Conservation (phyloP, 495 filamentous ascomycete species). For the Clavariopsis aquatica region DNA sequence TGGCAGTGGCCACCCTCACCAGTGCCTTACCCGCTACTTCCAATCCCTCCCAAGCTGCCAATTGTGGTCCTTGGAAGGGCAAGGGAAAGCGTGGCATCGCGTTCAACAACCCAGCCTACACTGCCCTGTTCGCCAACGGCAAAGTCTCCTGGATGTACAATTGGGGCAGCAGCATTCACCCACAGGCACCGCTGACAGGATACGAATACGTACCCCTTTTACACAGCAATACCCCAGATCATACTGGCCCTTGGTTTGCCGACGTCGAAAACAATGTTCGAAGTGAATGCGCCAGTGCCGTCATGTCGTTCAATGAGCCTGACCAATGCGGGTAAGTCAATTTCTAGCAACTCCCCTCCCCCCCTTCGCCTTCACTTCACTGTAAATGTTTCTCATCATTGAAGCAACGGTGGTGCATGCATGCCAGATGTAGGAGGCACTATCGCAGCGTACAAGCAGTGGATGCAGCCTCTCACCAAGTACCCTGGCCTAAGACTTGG, state of each 20-base stretch:
- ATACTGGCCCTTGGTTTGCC: constrained; percentile 1
- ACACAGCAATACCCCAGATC: not conserved
- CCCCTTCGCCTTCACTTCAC: not conserved
- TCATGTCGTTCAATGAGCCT: constrained; percentile 25
- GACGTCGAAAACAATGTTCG: not conserved
- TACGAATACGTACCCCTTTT: constrained; percentile 29
- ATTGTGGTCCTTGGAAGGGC: not conserved
- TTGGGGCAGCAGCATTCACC: constrained; percentile 9
- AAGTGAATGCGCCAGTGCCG: not conserved
- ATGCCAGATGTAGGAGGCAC: constrained; percentile 10
- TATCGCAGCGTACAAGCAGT: not conserved
- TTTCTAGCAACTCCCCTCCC: not conserved
- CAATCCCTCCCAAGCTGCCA: not conserved
- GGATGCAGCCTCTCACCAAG: constrained; percentile 10
- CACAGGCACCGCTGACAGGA: constrained; percentile 31
- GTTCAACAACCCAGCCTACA: constrained; percentile 12
- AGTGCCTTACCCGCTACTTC: not conserved
- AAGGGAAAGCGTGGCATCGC: constrained; percentile 26
- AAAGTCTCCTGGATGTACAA: constrained; percentile 32
- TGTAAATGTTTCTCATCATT: constrained; percentile 47
- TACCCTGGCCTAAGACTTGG: constrained; percentile 14
- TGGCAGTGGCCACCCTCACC: not conserved
- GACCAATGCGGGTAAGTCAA: constrained; percentile 27
- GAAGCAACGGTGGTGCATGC: constrained; percentile 60
- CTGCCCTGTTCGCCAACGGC: not conserved